Conservation (phyloP, 495 filamentous ascomycete genomes). For the Penicillium cataractarum region DNA sequence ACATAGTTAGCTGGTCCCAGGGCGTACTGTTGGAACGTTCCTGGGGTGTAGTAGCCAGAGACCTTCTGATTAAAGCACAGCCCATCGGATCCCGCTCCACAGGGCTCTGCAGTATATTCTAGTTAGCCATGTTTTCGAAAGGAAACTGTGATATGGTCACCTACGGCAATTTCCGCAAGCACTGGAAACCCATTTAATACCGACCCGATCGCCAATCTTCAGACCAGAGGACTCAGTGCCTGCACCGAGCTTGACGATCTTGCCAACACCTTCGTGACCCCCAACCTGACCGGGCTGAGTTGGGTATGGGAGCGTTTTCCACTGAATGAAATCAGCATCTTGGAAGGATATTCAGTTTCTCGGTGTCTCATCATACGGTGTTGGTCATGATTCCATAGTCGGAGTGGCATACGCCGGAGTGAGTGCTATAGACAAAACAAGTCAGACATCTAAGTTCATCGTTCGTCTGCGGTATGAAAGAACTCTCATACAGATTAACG, state of each 20-base stretch:
- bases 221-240: slow-evolving; percentile 52
- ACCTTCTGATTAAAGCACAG: slow-evolving; percentile 61
- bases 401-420: slow-evolving; percentile 72
- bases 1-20: slow-evolving; percentile 66
- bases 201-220: slow-evolving; percentile 69
- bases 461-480: not conserved
- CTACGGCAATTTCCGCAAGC: slow-evolving; percentile 53
- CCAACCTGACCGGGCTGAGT: slow-evolving; percentile 68
- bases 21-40: slow-evolving; percentile 77
- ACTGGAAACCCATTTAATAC: slow-evolving; percentile 59
- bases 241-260: slow-evolving; percentile 62
- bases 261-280: slow-evolving; percentile 65
- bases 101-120: slow-evolving; percentile 40
- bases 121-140: slow-evolving; percentile 1
- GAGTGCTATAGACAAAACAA: slow-evolving; percentile 49
- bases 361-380: slow-evolving; percentile 29
- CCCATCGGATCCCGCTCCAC: slow-evolving; percentile 61
- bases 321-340: slow-evolving; percentile 36
- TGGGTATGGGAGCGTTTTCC: slow-evolving; percentile 60
- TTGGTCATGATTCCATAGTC: slow-evolving; percentile 67
- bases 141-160: slow-evolving; percentile 12
- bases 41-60: slow-evolving; percentile 60
- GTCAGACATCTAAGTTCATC: slow-evolving; percentile 12
- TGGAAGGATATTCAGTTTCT: not conserved
- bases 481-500: slow-evolving; percentile 58